Evolutionary conservation across 441 rosid species (phyloP), one percentile per base, ranked within the genome.

Genomic region (Adansonia grandidieri): DNA sequence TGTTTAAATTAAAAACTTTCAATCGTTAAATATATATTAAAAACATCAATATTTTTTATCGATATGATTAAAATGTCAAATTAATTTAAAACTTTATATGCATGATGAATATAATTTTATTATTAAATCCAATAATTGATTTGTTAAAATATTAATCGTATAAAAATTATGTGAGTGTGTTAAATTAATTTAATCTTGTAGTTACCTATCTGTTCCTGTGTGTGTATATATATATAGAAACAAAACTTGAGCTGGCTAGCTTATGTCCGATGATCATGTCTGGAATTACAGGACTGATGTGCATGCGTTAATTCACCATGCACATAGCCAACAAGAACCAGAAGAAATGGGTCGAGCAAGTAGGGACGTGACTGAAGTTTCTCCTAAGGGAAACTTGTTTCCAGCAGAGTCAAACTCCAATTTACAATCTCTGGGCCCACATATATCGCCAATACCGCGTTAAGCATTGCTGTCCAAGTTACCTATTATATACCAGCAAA

Each of bases 371-470:
- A 22, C 5, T 11, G 58, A 48, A 48, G 40, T 69, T 69, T 45
- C 67, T 48, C 32, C 28, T 17, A n/a, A 63, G 28, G 22, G 71
- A 66, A 44, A 14, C 51, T 48, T 48, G 13, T 48, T 57, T 56
- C 68, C 81, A 67, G 19, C 61, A 17, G 17, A 66, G 78, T 68
- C 75, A 24, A 74, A 58, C 71, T 50, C 74, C 22, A 50, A 22
- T 60, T 44, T 28, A 14, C 61, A 5, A n/a, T 17, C 1, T 73
- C 64, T 32, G 63, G 80, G 70, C 58, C 82, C 80, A 57, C 2
- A n/a, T 5, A 1, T 56, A 22, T 56, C n/a, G 45, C 62, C 44
- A 13, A 47, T 61, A 81, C 82, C 79, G 79, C 84, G 80, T 83
- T 58, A 50, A 56, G 48, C 47, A 54, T 42, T 62, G 75, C 67